These are phyloP conservation scores for Coemansia sp. DNA, from an alignment of 192 early-diverging fungal species.

Conservation along the genomic window DNA sequence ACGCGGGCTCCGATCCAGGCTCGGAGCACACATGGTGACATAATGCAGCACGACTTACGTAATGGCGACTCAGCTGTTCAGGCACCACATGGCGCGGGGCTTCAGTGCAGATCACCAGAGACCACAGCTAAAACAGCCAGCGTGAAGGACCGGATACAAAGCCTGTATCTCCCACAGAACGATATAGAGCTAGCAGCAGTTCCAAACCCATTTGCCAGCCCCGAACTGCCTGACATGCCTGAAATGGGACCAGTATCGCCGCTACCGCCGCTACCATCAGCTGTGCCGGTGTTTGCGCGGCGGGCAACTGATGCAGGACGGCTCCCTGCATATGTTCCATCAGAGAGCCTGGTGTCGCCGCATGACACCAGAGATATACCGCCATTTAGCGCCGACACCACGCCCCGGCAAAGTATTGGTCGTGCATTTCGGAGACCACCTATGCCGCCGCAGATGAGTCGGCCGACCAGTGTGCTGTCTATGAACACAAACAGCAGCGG, in stretches of 20 bases:
- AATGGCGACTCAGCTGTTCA: constrained; percentile 19
- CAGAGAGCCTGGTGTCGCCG: neutral
- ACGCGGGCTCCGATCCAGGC: constrained; percentile 7
- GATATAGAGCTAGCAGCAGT: neutral
- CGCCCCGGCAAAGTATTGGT: neutral
- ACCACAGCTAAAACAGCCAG: constrained; percentile 3
- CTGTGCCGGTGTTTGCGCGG: constrained; percentile 16
- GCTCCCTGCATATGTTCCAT: constrained; percentile 9
- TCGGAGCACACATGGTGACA: neutral
- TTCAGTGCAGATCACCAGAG: neutral
- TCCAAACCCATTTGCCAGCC: constrained; percentile 50
- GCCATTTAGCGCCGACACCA: neutral
- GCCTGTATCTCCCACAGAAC: constrained; percentile 13
- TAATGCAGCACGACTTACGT: neutral
- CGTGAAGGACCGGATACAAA: constrained; percentile 38
- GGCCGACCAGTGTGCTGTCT: constrained; percentile 12
- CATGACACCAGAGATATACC: constrained; percentile 1
- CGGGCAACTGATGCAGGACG: constrained; percentile 14
- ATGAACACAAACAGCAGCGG: neutral
- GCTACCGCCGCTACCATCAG: constrained; percentile 15
- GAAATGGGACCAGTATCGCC: constrained; percentile 9
- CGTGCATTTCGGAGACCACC: constrained; percentile 7
- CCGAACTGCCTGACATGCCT: constrained; percentile 19
- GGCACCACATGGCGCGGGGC: constrained; percentile 15
- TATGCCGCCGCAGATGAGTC: constrained; percentile 19